Base-by-base conservation (phyloP, 257 asterid genomes). In the Fraxinus cuspidata region DNA sequence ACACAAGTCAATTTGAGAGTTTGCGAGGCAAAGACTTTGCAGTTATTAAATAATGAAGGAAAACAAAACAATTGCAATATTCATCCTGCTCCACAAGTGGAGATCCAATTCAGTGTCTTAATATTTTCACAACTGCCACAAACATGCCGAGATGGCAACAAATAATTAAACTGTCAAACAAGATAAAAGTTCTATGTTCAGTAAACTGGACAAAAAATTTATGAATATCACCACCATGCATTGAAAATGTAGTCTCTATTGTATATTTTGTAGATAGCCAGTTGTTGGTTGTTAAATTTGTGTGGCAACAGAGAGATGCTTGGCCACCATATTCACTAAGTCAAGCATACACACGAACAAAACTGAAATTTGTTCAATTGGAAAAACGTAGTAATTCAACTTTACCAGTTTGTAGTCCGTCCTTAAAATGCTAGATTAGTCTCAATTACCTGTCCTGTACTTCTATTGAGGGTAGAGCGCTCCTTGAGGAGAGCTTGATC, bases 401-500 rank as follows among this genome's bases (percentile, higher is more conserved):
- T 71, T 77, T 34, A 27, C 27, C 72, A 81, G 70, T 32, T 69
- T 76, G 65, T 68, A 15, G 56, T 71, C 42, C 72, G 70, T 25
- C 21, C 42, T 51, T 32, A 29, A 28, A 37, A 76, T 49, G 72
- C 65, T 75, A 42, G 58, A 80, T 60, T 56, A 56, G 65, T 27
- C 58, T 53, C 63, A 29, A 63, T 78, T 86, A 94, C 99, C 99
- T 94, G 99, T 51, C 94, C 93, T 19, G 99, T 73, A 79, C 81
- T 90, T 87, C 97, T 82, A 80, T 84, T 88, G 80, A 95, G 84
- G 35, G 98, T 68, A 75, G 93, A 96, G 77, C 94, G 98, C 85
- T 95, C 99, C 81, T 89, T 91, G 71, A 95, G 89, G 69, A 92
- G 90, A 40, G 96, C 87, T 81, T 91, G 96, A 9, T 95, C 98